phyloP scores from a whole-genome alignment of 495 filamentous ascomycete species.

The Ascobolus immersus region DNA sequence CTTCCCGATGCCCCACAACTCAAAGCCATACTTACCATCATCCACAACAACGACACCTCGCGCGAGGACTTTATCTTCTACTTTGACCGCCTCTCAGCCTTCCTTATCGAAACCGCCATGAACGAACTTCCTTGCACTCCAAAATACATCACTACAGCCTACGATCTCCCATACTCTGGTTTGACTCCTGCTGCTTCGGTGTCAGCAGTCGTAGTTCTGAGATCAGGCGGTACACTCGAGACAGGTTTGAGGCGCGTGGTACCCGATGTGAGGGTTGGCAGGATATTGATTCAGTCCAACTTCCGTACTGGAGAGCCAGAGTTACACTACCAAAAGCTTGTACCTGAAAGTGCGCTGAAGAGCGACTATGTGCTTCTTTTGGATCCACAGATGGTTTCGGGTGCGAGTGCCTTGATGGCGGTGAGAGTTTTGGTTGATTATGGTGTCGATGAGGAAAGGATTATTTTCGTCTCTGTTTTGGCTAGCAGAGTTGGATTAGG shows the following conservation, averaged over 20 bases:
- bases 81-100: slow-evolving; percentile 58
- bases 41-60: slow-evolving; percentile 52
- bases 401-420: slow-evolving; percentile 86
- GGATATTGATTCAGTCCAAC: slow-evolving; percentile 75
- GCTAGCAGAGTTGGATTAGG: slow-evolving; percentile 62
- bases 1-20: slow-evolving; percentile 54
- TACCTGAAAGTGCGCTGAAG: slow-evolving; percentile 35
- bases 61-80: slow-evolving; percentile 92
- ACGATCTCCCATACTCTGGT: background rate
- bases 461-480: slow-evolving; percentile 71
- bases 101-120: slow-evolving; percentile 69
- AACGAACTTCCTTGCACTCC: slow-evolving; percentile 25
- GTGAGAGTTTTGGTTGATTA: slow-evolving; percentile 84
- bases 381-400: slow-evolving; percentile 82
- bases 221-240: slow-evolving; percentile 68
- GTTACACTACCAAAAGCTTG: slow-evolving; percentile 62
- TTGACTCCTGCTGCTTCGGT: slow-evolving; percentile 20
- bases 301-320: slow-evolving; percentile 66
- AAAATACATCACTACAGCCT: background rate
- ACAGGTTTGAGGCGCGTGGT: slow-evolving; percentile 68
- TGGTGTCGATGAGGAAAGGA: slow-evolving; percentile 59
- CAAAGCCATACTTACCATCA: slow-evolving; percentile 64
- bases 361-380: slow-evolving; percentile 64
- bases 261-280: slow-evolving; percentile 71
- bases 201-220: slow-evolving; percentile 66